Evolutionary conservation across 495 filamentous ascomycete genomes (phyloP), one percentile per base, ranked within the genome.

Genomic region (Trichoderma gamsii): DNA sequence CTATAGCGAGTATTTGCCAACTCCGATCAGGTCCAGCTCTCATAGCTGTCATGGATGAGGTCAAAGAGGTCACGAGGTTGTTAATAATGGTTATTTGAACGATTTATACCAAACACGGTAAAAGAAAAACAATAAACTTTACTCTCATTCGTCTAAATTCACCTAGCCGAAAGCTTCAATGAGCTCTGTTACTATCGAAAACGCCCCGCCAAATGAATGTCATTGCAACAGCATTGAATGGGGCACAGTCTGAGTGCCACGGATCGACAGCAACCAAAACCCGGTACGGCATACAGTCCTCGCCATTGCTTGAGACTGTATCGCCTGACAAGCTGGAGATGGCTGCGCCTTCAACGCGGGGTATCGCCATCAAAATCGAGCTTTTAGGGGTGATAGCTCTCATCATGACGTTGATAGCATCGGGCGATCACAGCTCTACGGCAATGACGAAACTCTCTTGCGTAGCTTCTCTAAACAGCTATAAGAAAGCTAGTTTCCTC

Each of bases 391-490:
- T 61, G 56, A 61, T 7, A 25, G 56, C 56, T 21, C 56, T 61
- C 56, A 61, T 61, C 56, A 61, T 61, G 56, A 61, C 56, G 56
- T 61, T 61, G 56, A 61, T 61, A 25, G 56, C 56, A 13, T 29
- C 56, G 56, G n/a, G 6, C 27, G 25, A 61, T 61, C 56, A 61
- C 44, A 61, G 56, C 56, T 61, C 1, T 32, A 12, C 12, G 4
- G 2, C 4, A 12, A 61, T 61, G 56, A 61, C 56, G 56, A 61
- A 61, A 61, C 56, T 61, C 56, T 29, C 16, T 32, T 61, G 15
- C 11, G 23, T 7, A 32, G 25, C 27, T 27, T 3, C 29, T 61
- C 11, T 13, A 32, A 12, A 29, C 23, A 61, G 56, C 56, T 61
- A 61, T 61, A 61, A 61, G 56, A 61, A 12, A 61, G 56, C 56